Conservation (phyloP, 2,329 filamentous ascomycete species). For the Phialophora macrospora region DNA sequence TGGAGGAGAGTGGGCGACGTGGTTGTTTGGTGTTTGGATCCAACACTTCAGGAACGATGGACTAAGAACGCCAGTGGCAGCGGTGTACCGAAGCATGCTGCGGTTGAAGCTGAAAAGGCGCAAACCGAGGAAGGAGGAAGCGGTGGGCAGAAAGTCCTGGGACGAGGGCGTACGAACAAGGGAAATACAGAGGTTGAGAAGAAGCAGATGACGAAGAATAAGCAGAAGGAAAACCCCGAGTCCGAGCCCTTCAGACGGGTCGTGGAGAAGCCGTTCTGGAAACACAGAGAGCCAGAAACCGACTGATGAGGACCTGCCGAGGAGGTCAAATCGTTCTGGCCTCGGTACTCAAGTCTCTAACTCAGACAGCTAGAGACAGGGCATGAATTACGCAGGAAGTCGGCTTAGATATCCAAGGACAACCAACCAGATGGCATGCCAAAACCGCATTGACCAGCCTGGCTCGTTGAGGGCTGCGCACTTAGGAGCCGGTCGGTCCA, state of each 20-base stretch:
- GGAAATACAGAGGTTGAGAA: constrained; percentile 5
- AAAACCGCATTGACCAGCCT: no score
- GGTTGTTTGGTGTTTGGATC: constrained; percentile 61
- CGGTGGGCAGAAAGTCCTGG: constrained; percentile 21
- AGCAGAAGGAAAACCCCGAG: not conserved
- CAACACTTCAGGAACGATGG: constrained; percentile 2
- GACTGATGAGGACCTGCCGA: not conserved
- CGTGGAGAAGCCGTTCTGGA: constrained; percentile 35
- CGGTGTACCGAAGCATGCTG: not conserved
- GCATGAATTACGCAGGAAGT: not conserved
- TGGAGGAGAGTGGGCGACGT: constrained; percentile 65
- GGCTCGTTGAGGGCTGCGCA: no score
- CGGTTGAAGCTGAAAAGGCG: not conserved
- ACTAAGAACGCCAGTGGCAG: not conserved
- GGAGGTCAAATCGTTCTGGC: not conserved
- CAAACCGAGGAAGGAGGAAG: not conserved
- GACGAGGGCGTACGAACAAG: constrained; percentile 15
- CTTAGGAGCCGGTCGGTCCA: no score
- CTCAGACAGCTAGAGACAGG: not conserved
- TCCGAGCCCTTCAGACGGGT: constrained; percentile 17
- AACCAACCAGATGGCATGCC: no score
- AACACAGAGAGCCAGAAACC: constrained; percentile 25
- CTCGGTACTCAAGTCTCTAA: no score
- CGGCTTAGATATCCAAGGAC: no score
- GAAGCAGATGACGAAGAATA: not conserved